Base-by-base conservation (phyloP, 768 basidiomycete species). In the Tylopilus sp. region DNA sequence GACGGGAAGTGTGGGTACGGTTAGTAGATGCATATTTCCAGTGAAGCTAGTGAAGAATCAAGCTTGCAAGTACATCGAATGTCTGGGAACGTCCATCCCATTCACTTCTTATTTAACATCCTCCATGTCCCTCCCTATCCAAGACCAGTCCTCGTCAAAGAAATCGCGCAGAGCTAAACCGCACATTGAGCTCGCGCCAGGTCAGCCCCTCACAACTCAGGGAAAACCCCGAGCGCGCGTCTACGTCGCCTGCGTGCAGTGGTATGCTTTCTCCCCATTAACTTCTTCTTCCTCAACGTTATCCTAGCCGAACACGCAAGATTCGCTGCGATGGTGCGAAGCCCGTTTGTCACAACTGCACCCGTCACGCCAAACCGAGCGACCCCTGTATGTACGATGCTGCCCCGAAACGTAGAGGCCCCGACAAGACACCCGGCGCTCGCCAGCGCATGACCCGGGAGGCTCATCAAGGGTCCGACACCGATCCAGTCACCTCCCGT, bases 251-350 rank as follows among this genome's bases (percentile, higher is more conserved):
- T 91, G 88, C 65, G 23, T 85, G 17, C 87, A 88, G 68, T 90
- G 88, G 88, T 87, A 56, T 26, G 76, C 10, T 9, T 36, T 6
- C 1, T 31, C 31, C 1, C 31, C 36, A 4, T 18, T n/a, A n/a
- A n/a, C 12, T 18, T 18, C n/a, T 9, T 12, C 36, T 9, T 18
- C 12, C 35, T 36, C n/a, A 63, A 23, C 40, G 17, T 0, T 39
- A 13, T 46, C 46, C 17, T 57, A 91, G 88, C 62, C 88, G 89
- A 22, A 79, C 75, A 15, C 79, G 88, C 22, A 91, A 91, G 62
- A 88, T 87, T 56, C 82, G 88, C 5, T 91, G 89, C 65, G 88
- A 91, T 64, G 89, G 89, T 47, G 83, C 83, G 9, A 88, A 84
- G 57, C 89, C 89, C 10, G 61, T 75, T 10, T 91, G 89, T 61